Evolutionary conservation across 441 rosid genomes (phyloP).

Genomic region (Oxalis stricta): DNA sequence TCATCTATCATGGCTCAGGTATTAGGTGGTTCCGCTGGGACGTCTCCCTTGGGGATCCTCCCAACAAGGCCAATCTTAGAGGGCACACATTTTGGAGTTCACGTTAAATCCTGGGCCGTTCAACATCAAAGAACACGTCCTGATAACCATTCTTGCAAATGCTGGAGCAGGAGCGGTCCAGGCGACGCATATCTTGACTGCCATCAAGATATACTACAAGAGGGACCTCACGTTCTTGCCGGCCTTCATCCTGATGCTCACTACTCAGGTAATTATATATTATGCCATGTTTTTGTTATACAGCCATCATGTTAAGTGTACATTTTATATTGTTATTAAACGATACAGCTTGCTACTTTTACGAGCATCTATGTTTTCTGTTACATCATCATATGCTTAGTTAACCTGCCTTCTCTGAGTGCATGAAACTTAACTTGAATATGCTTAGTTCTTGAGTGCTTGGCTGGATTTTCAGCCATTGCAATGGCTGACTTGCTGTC

Average conservation of each 20-base stretch:
- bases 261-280: constrained; percentile 56
- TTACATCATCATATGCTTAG: no score
- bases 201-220: constrained; percentile 53
- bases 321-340: no score
- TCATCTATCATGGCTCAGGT: constrained; percentile 64
- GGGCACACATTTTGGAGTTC: constrained; percentile 36
- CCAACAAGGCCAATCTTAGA: constrained; percentile 28
- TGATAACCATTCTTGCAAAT: constrained; percentile 75
- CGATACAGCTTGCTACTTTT: not conserved
- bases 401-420: no score
- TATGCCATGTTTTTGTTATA: not conserved
- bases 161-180: constrained; percentile 70
- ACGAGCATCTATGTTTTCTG: no score
- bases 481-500: no score
- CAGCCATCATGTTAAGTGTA: no score
- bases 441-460: no score
- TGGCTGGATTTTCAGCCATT: no score
- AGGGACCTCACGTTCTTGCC: constrained; percentile 47
- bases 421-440: no score
- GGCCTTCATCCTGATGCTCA: constrained; percentile 53
- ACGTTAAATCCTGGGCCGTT: constrained; percentile 64
- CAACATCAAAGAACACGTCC: constrained; percentile 69
- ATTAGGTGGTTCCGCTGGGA: constrained; percentile 65
- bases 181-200: constrained; percentile 57
- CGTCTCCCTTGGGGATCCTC: constrained; percentile 43